Evolutionary conservation across 1,284 basidiomycete species (phyloP).

Genomic region (Gymnopus androsaceus): DNA sequence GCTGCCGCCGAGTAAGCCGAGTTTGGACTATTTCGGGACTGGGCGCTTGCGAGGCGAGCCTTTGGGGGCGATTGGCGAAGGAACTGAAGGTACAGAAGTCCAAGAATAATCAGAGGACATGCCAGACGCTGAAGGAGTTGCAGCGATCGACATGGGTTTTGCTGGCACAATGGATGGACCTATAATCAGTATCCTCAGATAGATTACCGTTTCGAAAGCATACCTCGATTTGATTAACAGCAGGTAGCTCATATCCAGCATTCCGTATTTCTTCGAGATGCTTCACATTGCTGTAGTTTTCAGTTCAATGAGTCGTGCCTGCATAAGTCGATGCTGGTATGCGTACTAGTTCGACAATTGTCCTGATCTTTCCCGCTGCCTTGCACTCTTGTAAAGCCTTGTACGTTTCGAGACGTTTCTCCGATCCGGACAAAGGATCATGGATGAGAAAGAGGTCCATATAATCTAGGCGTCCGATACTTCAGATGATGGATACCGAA

Average conservation of each 20-base stretch:
- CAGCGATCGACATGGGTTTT: constrained; percentile 63
- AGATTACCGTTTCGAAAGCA: not conserved
- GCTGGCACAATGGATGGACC: constrained; percentile 86
- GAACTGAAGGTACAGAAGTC: constrained; percentile 26
- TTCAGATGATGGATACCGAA: not conserved
- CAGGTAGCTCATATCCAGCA: constrained; percentile 63
- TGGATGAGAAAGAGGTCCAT: constrained; percentile 82
- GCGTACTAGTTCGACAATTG: constrained; percentile 80
- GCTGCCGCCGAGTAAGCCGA: constrained; percentile 49
- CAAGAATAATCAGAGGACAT: constrained; percentile 39
- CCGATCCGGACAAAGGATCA: constrained; percentile 59
- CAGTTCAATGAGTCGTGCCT: not conserved
- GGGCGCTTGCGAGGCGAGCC: constrained; percentile 49
- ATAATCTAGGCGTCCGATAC: constrained; percentile 58
- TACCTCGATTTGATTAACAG: constrained; percentile 86
- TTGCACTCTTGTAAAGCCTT: constrained; percentile 60
- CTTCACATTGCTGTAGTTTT: constrained; percentile 60
- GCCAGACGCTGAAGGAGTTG: constrained; percentile 60
- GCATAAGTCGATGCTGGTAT: constrained; percentile 8
- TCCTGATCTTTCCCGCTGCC: constrained; percentile 64
- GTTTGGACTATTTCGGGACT: constrained; percentile 75
- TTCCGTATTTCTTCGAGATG: constrained; percentile 77
- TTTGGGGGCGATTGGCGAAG: constrained; percentile 27
- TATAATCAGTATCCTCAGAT: constrained; percentile 33
- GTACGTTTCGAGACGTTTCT: constrained; percentile 63